A percentile compares a stretch with the other conserved stretches of the same genome.
Evolutionary conservation across 2,329 filamentous ascomycete genomes (phyloP).

Genomic region (Byssochlamys sp.): DNA sequence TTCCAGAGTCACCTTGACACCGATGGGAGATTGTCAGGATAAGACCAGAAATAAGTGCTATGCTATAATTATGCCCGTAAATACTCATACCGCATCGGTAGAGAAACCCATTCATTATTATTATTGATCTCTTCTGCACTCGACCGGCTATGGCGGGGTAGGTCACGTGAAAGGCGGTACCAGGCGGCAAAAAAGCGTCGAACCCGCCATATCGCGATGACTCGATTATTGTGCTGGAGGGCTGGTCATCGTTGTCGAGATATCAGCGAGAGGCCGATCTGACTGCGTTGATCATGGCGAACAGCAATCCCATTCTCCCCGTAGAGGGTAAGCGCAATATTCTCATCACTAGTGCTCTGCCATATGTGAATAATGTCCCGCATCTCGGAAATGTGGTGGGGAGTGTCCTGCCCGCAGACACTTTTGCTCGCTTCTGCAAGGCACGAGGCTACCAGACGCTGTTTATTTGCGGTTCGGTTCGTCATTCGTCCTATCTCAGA

Average conservation of each 20-base stretch:
- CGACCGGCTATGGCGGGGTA: background rate
- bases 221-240: background rate
- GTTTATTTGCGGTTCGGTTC: conserved; percentile 64
- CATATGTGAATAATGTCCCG: conserved; percentile 71
- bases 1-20: background rate
- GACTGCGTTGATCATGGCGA: conserved; percentile 4
- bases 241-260: background rate
- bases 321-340: conserved; percentile 71
- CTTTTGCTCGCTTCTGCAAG: conserved; percentile 49
- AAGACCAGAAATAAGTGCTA: background rate
- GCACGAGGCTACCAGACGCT: conserved; percentile 64
- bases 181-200: background rate
- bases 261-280: background rate
- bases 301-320: conserved; percentile 44
- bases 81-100: background rate
- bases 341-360: conserved; percentile 81
- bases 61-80: background rate
- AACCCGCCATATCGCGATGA: background rate
- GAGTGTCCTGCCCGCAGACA: conserved; percentile 78
- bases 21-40: background rate
- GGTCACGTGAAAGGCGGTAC: background rate
- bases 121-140: background rate
- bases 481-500: conserved; percentile 44
- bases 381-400: conserved; percentile 85
- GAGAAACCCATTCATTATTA: too few relatives aligned